Evolutionary conservation across 2,329 filamentous ascomycete species (phyloP).

Genomic region (Claviceps sp.): DNA sequence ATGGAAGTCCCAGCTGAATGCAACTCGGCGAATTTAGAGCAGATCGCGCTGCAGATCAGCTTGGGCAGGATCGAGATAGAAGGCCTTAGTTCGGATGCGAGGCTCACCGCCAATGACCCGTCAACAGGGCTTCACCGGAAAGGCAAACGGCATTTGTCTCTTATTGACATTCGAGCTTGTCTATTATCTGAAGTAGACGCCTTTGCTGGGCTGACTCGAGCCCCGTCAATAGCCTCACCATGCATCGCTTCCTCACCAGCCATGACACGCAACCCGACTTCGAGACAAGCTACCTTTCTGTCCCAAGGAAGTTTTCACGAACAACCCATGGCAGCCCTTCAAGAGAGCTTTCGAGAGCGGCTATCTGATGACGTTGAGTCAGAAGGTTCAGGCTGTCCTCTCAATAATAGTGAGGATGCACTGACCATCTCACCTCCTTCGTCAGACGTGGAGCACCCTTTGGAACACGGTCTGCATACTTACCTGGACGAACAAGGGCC

Average conservation of each 20-base stretch:
- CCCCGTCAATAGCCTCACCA: constrained; percentile 35
- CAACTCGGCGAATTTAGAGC: constrained; percentile 31
- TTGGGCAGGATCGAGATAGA: constrained; percentile 54
- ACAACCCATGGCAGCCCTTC: constrained; percentile 12
- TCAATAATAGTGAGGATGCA: constrained; percentile 40
- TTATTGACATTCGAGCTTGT: constrained; percentile 51
- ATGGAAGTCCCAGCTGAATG: constrained; percentile 40
- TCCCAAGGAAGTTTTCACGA: constrained; percentile 16
- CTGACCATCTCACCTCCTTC: constrained; percentile 44
- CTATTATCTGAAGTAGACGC: constrained; percentile 55
- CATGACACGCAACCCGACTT: constrained; percentile 24
- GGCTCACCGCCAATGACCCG: constrained; percentile 9
- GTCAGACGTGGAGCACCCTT: constrained; percentile 14
- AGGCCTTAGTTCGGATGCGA: constrained; percentile 40
- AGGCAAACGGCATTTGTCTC: constrained; percentile 50
- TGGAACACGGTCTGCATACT: constrained; percentile 22
- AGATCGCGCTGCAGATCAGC: constrained; percentile 51
- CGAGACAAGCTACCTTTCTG: constrained; percentile 17
- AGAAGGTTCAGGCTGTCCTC: constrained; percentile 13
- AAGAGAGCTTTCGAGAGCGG: constrained; percentile 14
- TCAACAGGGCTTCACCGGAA: constrained; percentile 36
- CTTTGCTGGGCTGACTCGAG: constrained; percentile 46
- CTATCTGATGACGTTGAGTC: constrained; percentile 10
- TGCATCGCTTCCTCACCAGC: constrained; percentile 38
- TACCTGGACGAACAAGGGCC: constrained; percentile 24